A percentile compares a stretch with the other conserved stretches of the same genome.
phyloP scores from a whole-genome alignment of 208 protist species.

The Hexamita inflata region DNA sequence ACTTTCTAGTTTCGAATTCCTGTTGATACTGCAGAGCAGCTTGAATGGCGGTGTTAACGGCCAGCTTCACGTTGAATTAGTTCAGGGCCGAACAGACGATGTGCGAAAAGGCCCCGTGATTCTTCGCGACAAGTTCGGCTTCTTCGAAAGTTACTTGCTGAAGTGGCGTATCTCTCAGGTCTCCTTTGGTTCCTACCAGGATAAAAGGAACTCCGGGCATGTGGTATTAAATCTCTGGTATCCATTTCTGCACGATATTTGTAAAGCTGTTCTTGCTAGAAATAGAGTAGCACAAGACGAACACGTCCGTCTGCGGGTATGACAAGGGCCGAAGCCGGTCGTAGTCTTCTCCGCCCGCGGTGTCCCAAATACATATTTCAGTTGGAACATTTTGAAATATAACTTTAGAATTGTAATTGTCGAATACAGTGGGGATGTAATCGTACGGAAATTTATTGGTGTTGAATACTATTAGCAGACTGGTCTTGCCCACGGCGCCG shows the following conservation, averaged over 20 bases:
- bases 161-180: no score
- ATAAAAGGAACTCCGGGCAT: constrained; percentile 45
- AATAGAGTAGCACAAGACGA: constrained; percentile 63
- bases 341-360: constrained; percentile 52
- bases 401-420: constrained; percentile 39
- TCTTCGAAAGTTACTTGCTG: no score
- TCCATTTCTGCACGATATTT: constrained; percentile 57
- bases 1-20: no score
- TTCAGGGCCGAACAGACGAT: no score
- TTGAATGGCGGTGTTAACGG: no score
- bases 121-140: no score
- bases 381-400: constrained; percentile 24
- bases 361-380: constrained; percentile 41
- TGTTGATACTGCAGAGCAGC: no score
- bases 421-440: constrained; percentile 45
- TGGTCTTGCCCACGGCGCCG: constrained; percentile 44
- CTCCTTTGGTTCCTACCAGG: constrained; percentile 52
- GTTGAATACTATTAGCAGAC: constrained; percentile 31
- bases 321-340: constrained; percentile 50
- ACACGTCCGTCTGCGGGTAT: constrained; percentile 53
- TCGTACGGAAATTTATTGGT: constrained; percentile 37
- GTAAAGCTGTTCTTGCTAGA: constrained; percentile 48
- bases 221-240: constrained; percentile 23
- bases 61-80: no score
- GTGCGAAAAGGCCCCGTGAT: no score